Evolutionary conservation across 2,329 filamentous ascomycete species (phyloP), one percentile per base, ranked within the genome.

Genomic region (Harringtonia aguacate): DNA sequence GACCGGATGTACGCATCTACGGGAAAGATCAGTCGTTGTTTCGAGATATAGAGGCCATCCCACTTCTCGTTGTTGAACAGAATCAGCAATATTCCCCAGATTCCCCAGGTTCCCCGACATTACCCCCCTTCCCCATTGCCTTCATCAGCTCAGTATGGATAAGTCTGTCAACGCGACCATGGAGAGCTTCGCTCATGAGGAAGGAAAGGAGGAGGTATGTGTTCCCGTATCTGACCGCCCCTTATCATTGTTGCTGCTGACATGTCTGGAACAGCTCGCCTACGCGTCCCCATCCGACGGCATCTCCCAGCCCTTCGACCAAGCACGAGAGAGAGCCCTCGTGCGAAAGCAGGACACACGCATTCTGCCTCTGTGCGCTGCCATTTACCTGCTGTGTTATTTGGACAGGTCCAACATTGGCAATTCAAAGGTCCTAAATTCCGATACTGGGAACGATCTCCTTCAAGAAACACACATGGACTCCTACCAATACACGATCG

Each of bases 331-430:
- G 40, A 64, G 60, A 44, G 54, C 58, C 7, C 62, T 77, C 8
- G 49, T 77, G 21, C 63, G 70, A 60, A 78, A 75, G 52, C 77
- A 82, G 53, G 81, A 84, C 56, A 47, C 74, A 17, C 69, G 73
- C 44, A 80, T 84, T 45, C 63, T 84, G 14, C 79, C 81, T 2
- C 61, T 84, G 14, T 75, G 69, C n/a, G 74, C 76, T 8, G 63
- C 59, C 43, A 80, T 84, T 40, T 84, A 82, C 57, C 67, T 84
- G 37, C 68, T 84, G 21, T 81, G 75, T 59, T 84, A 79, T 56
- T 69, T 84, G 20, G 80, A 84, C 59, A 68, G 77, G 35, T 72
- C 75, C 45, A 85, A 84, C 58, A 84, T 85, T 45, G 79, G 78
- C 54, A 81, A 81, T 56, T 77, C 79, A 36, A 79, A 76, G 59